A percentile compares a stretch with the other conserved stretches of the same genome.
Conservation (phyloP, 768 basidiomycete genomes). For the Tremella fuciformis region DNA sequence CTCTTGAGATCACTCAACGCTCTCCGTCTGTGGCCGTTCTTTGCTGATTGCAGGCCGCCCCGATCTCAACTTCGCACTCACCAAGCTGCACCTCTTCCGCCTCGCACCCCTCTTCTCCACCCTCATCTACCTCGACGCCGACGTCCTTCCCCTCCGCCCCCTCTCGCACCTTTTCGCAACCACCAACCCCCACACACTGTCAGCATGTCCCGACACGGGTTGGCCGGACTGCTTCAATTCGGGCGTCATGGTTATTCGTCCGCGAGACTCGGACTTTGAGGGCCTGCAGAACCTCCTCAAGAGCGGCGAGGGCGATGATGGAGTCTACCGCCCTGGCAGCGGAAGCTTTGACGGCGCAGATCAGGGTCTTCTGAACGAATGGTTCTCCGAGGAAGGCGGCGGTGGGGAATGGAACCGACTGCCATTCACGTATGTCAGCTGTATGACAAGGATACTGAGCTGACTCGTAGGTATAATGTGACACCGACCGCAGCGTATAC, state of each 20-base stretch:
- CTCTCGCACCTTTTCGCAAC: slow-evolving; percentile 88
- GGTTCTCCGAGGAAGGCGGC: slow-evolving; percentile 51
- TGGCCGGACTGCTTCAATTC: slow-evolving; percentile 99
- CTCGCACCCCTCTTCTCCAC: slow-evolving; percentile 55
- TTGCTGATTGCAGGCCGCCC: slow-evolving; percentile 68
- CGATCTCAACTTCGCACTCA: slow-evolving; percentile 88
- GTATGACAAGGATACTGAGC: no score
- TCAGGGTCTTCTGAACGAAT: slow-evolving; percentile 95
- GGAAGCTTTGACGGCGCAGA: slow-evolving; percentile 99
- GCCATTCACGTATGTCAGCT: slow-evolving; percentile 66
- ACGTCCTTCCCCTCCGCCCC: slow-evolving; percentile 56
- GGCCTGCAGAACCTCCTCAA: slow-evolving; percentile 69
- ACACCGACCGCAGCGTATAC: slow-evolving; percentile 96
- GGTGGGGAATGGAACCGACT: slow-evolving; percentile 94
- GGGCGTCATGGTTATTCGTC: slow-evolving; percentile 75
- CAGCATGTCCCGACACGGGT: slow-evolving; percentile 92
- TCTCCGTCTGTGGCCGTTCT: slow-evolving; percentile 8
- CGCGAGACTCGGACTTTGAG: slow-evolving; percentile 71
- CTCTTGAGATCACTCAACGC: neutral
- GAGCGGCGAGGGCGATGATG: slow-evolving; percentile 50
- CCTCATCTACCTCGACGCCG: slow-evolving; percentile 55
- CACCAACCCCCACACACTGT: slow-evolving; percentile 64
- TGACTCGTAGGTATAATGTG: slow-evolving; percentile 69
- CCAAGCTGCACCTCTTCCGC: slow-evolving; percentile 94
- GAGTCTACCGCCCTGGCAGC: slow-evolving; percentile 52